phyloP scores from a whole-genome alignment of 2,329 filamentous ascomycete genomes.

The Beauveria bassiana region DNA sequence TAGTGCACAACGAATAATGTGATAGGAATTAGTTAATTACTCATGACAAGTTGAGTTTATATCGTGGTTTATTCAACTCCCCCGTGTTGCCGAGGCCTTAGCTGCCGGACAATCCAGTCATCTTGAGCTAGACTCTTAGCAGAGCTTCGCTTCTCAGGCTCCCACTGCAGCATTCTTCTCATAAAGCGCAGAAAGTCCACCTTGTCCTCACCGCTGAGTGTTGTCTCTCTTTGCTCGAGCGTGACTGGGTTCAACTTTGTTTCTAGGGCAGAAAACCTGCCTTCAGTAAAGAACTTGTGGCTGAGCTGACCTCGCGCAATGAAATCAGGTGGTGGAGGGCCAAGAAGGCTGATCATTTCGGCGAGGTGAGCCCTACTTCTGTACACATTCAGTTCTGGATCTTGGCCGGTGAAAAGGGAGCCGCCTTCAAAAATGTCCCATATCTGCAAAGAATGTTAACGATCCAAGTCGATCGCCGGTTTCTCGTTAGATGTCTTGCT shows the following conservation, averaged over 20 bases:
- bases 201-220: conserved; percentile 24
- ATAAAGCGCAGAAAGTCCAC: conserved; percentile 27
- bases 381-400: conserved; percentile 31
- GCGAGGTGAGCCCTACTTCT: conserved; percentile 38
- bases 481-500: conserved; percentile 11
- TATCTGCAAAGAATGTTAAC: conserved; percentile 24
- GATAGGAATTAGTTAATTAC: too few species aligned
- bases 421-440: conserved; percentile 42
- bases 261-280: conserved; percentile 16
- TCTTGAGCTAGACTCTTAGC: too few species aligned
- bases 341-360: conserved; percentile 39
- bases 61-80: too few species aligned
- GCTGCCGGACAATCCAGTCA: conserved; percentile 9
- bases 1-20: not conserved
- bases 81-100: not conserved
- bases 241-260: conserved; percentile 17
- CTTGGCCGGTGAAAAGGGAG: conserved; percentile 34
- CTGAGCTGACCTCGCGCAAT: conserved; percentile 23
- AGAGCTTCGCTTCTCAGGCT: conserved; percentile 16
- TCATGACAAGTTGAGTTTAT: too few species aligned
- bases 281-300: conserved; percentile 32
- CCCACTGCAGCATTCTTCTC: conserved; percentile 31
- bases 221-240: conserved; percentile 30
- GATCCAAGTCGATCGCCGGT: not conserved
- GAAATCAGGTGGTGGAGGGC: conserved; percentile 30